These are phyloP conservation scores for Umbellularia californica DNA, from an alignment of 164 flowering plant genomes.

Conservation along the genomic window DNA sequence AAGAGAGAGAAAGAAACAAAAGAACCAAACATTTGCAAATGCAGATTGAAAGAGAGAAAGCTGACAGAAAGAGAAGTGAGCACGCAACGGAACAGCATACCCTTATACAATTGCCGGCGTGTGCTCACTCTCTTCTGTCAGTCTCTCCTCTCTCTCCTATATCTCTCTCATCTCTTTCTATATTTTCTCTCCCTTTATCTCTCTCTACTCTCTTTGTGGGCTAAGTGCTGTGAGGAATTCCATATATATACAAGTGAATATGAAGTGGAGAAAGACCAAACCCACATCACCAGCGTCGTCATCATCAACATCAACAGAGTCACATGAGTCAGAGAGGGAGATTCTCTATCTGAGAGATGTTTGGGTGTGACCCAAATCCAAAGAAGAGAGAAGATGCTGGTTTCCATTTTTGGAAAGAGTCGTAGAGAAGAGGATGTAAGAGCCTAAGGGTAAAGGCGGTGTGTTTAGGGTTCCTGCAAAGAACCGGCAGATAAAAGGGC, in stretches of 20 bases:
- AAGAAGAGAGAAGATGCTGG: background rate
- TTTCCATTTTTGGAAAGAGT: background rate
- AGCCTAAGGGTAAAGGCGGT: background rate
- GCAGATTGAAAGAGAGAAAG: slow-evolving; percentile 21
- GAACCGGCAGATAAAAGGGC: background rate
- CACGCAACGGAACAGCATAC: slow-evolving; percentile 40
- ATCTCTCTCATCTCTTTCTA: background rate
- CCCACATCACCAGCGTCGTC: too few relatives aligned
- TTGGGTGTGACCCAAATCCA: background rate
- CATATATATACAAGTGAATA: background rate
- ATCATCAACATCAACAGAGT: too few relatives aligned
- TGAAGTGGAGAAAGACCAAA: background rate
- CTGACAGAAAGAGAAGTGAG: slow-evolving; percentile 59
- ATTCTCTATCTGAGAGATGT: background rate
- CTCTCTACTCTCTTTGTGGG: too few relatives aligned
- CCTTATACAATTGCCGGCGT: slow-evolving; percentile 28
- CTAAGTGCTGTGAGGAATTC: too few relatives aligned
- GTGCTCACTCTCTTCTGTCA: slow-evolving; percentile 73
- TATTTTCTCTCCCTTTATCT: background rate
- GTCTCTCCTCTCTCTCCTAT: background rate
- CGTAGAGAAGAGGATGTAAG: background rate
- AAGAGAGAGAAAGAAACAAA: background rate
- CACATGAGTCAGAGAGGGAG: background rate
- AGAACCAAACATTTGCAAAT: background rate
- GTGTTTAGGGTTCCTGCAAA: background rate